Conservation (phyloP, 495 filamentous ascomycete species). For the Podospora bellae-mahoneyi region DNA sequence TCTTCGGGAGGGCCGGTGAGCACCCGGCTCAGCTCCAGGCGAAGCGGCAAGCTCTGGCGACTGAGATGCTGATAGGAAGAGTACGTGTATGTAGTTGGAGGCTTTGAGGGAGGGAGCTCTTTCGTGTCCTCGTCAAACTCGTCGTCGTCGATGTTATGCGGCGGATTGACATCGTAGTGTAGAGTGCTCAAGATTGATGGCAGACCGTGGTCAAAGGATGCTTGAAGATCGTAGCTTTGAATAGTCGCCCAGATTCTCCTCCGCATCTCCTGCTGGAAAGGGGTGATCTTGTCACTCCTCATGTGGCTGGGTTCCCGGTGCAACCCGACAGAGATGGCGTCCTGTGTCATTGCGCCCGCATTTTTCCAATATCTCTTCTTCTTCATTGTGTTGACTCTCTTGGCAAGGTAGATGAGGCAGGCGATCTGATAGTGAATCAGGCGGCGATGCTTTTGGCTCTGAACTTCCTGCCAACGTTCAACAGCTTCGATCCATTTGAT, state of each 20-base stretch:
- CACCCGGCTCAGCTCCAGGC: constrained; percentile 41
- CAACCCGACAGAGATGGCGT: constrained; percentile 55
- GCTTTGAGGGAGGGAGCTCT: constrained; percentile 35
- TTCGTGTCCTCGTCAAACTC: constrained; percentile 43
- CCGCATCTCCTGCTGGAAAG: constrained; percentile 63
- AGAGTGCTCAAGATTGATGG: constrained; percentile 44
- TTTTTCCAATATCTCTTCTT: constrained; percentile 56
- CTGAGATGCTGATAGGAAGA: constrained; percentile 43
- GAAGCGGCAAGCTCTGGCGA: constrained; percentile 38
- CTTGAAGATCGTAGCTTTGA: constrained; percentile 57
- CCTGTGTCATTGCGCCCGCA: constrained; percentile 52
- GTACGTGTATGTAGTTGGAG: constrained; percentile 37
- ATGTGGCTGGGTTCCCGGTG: constrained; percentile 49
- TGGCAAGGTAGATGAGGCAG: constrained; percentile 44
- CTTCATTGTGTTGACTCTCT: constrained; percentile 44
- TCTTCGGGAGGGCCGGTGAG: constrained; percentile 34
- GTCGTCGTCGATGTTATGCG: constrained; percentile 44
- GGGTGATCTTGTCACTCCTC: constrained; percentile 30
- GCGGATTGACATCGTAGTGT: constrained; percentile 38
- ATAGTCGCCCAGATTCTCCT: constrained; percentile 63
- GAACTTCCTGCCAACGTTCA: constrained; percentile 37
- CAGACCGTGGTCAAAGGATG: constrained; percentile 57
- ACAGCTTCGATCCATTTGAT: constrained; percentile 40
- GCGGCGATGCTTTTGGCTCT: constrained; percentile 43
- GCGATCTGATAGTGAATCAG: constrained; percentile 47